Evolutionary conservation across 495 filamentous ascomycete genomes (phyloP).

Genomic region (Penicillium malachiteum): DNA sequence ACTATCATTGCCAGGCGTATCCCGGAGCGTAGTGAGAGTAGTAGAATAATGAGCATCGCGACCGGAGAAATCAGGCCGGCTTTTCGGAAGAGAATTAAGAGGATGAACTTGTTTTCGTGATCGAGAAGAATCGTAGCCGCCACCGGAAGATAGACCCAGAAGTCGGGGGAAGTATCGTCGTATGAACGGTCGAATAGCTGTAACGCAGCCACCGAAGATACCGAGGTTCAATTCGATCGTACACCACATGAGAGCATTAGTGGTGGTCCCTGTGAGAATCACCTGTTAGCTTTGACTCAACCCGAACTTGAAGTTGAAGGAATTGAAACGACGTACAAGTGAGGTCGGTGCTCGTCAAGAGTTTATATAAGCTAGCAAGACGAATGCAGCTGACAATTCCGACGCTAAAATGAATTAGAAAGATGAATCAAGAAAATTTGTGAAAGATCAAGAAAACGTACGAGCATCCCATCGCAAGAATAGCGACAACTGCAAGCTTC

Average conservation of each 20-base stretch:
- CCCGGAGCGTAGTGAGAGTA: conserved; percentile 17
- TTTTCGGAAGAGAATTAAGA: conserved; percentile 25
- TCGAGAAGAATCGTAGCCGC: conserved; percentile 9
- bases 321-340: conserved; percentile 23
- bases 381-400: conserved; percentile 38
- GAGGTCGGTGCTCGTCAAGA: conserved; percentile 24
- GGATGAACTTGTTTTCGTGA: conserved; percentile 27
- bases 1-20: conserved; percentile 22
- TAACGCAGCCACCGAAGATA: conserved; percentile 36
- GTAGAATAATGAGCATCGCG: conserved; percentile 16
- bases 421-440: not conserved
- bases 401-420: conserved; percentile 16
- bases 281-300: not conserved
- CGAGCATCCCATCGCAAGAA: conserved; percentile 34
- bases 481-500: conserved; percentile 28
- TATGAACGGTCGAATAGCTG: conserved; percentile 34
- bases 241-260: conserved; percentile 32
- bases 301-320: not conserved
- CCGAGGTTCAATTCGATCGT: conserved; percentile 36
- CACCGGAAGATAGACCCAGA: conserved; percentile 27
- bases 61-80: conserved; percentile 21
- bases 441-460: conserved; percentile 9
- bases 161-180: conserved; percentile 34
- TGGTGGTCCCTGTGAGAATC: conserved; percentile 24
- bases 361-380: conserved; percentile 21